Evolutionary conservation across 1,284 basidiomycete genomes (phyloP).

Genomic region (Athelia psychrophila): DNA sequence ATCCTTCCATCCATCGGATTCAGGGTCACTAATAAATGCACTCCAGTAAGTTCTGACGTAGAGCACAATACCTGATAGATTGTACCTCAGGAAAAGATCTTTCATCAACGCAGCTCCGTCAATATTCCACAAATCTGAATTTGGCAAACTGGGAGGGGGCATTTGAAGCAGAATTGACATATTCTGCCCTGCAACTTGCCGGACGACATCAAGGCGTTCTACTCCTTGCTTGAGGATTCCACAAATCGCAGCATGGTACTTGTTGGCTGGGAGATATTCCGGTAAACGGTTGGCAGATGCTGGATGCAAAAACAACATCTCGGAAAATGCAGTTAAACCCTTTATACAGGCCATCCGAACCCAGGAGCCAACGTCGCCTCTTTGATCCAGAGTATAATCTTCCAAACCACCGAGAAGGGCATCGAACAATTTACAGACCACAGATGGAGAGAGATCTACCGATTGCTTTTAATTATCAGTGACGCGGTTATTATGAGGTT

Average conservation of each 20-base stretch:
- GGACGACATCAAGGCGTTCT: constrained; percentile 89
- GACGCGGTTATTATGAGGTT: background rate
- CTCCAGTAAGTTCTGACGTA: background rate
- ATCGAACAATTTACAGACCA: constrained; percentile 44
- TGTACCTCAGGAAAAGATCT: constrained; percentile 54
- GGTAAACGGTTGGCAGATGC: constrained; percentile 39
- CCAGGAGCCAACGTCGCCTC: constrained; percentile 98
- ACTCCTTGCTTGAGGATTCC: constrained; percentile 86
- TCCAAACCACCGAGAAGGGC: constrained; percentile 65
- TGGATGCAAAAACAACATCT: constrained; percentile 44
- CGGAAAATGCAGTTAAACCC: constrained; percentile 51
- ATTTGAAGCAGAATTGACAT: constrained; percentile 51
- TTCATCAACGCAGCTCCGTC: constrained; percentile 43
- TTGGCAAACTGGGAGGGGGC: constrained; percentile 37
- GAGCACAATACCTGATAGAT: no score
- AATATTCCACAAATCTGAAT: constrained; percentile 46
- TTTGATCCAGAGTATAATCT: constrained; percentile 92
- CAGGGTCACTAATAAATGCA: constrained; percentile 29
- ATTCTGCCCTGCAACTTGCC: constrained; percentile 72
- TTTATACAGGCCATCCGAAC: constrained; percentile 77
- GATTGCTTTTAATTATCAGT: constrained; percentile 6
- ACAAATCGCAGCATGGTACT: constrained; percentile 56
- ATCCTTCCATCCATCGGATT: constrained; percentile 59
- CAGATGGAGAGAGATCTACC: constrained; percentile 45
- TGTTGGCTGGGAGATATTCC: constrained; percentile 57